Evolutionary conservation across 441 rosid species (phyloP).

Genomic region (Pelargonium myrrhifolium): DNA sequence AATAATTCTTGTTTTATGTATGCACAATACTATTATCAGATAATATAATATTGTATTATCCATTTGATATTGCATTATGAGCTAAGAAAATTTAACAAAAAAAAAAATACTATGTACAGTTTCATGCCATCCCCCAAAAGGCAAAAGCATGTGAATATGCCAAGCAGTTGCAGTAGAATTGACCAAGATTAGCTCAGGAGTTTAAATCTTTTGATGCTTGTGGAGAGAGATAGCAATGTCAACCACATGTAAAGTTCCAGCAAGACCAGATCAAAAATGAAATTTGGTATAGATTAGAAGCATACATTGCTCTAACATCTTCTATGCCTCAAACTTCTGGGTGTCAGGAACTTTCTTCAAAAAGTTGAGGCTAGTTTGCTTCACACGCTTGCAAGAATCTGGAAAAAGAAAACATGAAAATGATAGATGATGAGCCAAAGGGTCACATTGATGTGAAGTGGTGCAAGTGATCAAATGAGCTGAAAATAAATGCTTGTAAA

Average conservation of each 20-base stretch:
- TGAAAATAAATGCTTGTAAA: not conserved
- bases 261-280: not conserved
- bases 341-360: constrained; percentile 35
- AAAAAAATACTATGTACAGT: too few species aligned
- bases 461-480: not conserved
- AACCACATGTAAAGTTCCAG: not conserved
- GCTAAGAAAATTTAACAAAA: too few species aligned
- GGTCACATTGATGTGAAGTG: not conserved
- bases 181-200: too few species aligned
- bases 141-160: too few species aligned
- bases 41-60: too few species aligned
- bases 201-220: too few species aligned
- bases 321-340: constrained; percentile 36
- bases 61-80: too few species aligned
- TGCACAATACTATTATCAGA: too few species aligned
- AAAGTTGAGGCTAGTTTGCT: constrained; percentile 55
- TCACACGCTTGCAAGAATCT: constrained; percentile 52
- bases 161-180: too few species aligned
- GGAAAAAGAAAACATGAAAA: constrained; percentile 13
- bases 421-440: constrained; percentile 4
- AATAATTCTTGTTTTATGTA: too few species aligned
- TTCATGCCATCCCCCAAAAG: too few species aligned
- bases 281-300: not conserved
- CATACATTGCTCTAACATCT: not conserved
- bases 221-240: not conserved